Percentiles rank a stretch among this genome's conserved stretches.
Evolutionary conservation across 169 alveolate genomes (phyloP).

Genomic region (Cryptosporidium viatorum): DNA sequence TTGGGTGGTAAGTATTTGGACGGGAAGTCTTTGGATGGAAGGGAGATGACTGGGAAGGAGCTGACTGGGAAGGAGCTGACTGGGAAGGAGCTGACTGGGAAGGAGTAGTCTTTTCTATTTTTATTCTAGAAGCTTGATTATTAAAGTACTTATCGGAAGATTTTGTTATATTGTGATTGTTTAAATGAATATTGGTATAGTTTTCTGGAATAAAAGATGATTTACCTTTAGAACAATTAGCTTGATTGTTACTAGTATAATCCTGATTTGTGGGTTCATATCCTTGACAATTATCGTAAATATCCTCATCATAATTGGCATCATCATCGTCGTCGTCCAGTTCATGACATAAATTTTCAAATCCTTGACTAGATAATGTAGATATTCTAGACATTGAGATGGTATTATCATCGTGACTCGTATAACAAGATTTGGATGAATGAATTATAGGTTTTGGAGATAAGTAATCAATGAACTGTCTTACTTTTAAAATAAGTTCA

Average conservation of each 20-base stretch:
- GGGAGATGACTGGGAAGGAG: no score
- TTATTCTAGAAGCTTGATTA: neutral
- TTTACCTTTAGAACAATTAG: neutral
- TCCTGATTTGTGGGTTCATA: neutral
- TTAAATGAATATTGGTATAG: neutral
- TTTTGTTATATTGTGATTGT: neutral
- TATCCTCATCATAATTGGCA: neutral
- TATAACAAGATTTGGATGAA: neutral
- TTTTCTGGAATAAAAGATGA: neutral
- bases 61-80: neutral
- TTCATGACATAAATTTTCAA: constrained; percentile 19
- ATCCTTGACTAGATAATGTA: constrained; percentile 60
- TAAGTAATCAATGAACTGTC: constrained; percentile 2
- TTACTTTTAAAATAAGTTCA: constrained; percentile 29
- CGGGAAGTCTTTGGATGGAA: no score
- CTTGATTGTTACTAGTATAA: neutral
- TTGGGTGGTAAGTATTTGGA: neutral
- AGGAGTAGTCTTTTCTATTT: neutral
- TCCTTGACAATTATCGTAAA: neutral
- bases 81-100: neutral
- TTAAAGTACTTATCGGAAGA: neutral
- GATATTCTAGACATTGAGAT: constrained; percentile 48
- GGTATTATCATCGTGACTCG: neutral
- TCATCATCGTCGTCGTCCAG: constrained; percentile 12
- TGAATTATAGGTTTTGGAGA: constrained; percentile 3